A percentile compares a stretch with the other conserved stretches of the same genome.
phyloP scores from a whole-genome alignment of 2,329 filamentous ascomycete species.

The Neonectria hederae region DNA sequence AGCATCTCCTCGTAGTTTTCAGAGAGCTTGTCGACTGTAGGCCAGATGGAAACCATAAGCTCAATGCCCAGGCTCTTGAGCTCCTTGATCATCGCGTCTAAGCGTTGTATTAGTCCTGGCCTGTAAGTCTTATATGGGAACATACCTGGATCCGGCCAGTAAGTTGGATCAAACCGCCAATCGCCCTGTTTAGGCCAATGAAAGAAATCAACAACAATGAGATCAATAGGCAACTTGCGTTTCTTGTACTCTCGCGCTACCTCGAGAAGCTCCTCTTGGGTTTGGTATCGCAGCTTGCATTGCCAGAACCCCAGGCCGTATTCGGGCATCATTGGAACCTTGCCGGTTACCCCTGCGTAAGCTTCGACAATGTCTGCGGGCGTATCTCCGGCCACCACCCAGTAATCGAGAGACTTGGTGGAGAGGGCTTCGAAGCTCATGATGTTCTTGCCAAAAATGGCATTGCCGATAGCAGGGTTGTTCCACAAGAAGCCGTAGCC shows the following conservation, averaged over 20 bases:
- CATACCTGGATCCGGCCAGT: constrained; percentile 70
- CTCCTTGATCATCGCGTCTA: constrained; percentile 70
- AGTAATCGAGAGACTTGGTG: constrained; percentile 69
- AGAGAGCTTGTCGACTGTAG: constrained; percentile 67
- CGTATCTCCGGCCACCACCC: constrained; percentile 67
- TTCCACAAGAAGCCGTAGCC: constrained; percentile 75
- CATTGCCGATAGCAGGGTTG: constrained; percentile 69
- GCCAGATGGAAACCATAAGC: constrained; percentile 77
- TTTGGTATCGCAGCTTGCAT: constrained; percentile 72
- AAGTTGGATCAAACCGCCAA: constrained; percentile 72
- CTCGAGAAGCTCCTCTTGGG: constrained; percentile 69
- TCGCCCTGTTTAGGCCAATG: constrained; percentile 75
- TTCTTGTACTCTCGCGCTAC: constrained; percentile 68
- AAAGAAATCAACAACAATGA: constrained; percentile 75
- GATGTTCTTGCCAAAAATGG: constrained; percentile 67
- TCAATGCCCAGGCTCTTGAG: constrained; percentile 67
- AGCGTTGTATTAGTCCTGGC: neutral
- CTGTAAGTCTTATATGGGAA: neutral
- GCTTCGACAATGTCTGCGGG: constrained; percentile 65
- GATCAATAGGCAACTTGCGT: constrained; percentile 65
- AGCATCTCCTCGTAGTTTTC: constrained; percentile 72
- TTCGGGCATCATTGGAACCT: constrained; percentile 73
- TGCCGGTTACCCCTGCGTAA: constrained; percentile 66
- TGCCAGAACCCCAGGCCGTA: constrained; percentile 76
- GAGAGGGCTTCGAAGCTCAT: constrained; percentile 70